phyloP scores from a whole-genome alignment of 345 rosid genomes.

The Trapa bicornis region DNA sequence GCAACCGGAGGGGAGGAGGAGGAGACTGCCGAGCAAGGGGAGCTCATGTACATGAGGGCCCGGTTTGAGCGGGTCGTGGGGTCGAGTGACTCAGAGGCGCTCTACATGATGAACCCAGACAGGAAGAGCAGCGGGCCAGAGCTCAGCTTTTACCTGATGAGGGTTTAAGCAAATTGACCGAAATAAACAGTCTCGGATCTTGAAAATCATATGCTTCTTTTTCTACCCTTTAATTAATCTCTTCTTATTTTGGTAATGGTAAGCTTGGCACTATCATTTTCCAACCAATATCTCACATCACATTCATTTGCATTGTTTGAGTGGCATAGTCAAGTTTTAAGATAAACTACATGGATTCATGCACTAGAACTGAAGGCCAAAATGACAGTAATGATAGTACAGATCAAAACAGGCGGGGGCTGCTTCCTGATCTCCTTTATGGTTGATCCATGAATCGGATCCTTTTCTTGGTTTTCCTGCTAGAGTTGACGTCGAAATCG shows the following conservation, averaged over 20 bases:
- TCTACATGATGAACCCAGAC: slow-evolving; percentile 91
- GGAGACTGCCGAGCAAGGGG: slow-evolving; percentile 31
- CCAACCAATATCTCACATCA: too few relatives aligned
- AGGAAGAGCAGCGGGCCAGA: slow-evolving; percentile 72
- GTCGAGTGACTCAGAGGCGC: slow-evolving; percentile 82
- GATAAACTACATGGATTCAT: too few relatives aligned
- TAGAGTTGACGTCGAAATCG: background rate
- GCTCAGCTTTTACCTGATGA: slow-evolving; percentile 69
- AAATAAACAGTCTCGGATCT: too few relatives aligned
- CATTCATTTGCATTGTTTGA: too few relatives aligned
- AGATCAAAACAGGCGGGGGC: background rate
- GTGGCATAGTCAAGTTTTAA: too few relatives aligned
- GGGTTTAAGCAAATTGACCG: slow-evolving; percentile 22
- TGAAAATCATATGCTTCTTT: too few relatives aligned
- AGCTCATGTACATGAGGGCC: slow-evolving; percentile 94
- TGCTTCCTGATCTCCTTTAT: background rate
- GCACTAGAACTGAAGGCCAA: too few relatives aligned
- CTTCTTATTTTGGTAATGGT: too few relatives aligned
- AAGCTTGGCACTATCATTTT: too few relatives aligned
- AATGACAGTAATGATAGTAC: too few relatives aligned
- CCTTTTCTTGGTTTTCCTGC: background rate
- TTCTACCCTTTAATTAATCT: too few relatives aligned
- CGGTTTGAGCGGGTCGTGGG: slow-evolving; percentile 86
- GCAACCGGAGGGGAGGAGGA: slow-evolving; percentile 14
- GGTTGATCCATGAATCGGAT: background rate